phyloP scores from a whole-genome alignment of 352 stramenopile genomes.

The Globisporangium solare region DNA sequence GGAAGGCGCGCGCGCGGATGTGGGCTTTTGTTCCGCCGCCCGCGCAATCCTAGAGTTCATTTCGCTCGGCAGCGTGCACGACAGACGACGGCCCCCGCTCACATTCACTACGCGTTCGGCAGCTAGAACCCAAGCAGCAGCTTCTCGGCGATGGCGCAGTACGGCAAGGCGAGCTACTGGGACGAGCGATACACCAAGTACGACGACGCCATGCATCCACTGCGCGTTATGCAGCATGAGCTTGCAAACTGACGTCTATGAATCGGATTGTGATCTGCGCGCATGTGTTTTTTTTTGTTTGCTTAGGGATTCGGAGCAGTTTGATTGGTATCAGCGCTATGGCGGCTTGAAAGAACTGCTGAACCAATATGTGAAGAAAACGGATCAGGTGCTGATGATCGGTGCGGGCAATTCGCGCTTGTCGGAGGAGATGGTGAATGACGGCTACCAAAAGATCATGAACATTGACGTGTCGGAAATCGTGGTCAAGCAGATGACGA shows the following conservation, averaged over 20 bases:
- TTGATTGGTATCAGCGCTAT: conserved; percentile 94
- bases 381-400: conserved; percentile 90
- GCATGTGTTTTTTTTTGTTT: neutral
- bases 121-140: too few relatives aligned
- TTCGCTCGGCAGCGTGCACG: conserved; percentile 4
- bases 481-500: conserved; percentile 92
- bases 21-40: too few relatives aligned
- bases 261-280: neutral
- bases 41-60: conserved; percentile 3
- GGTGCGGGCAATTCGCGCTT: conserved; percentile 92
- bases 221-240: neutral
- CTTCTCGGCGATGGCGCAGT: conserved; percentile 73
- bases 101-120: neutral
- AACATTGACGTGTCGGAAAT: conserved; percentile 96
- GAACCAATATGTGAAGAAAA: conserved; percentile 92
- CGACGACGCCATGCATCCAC: conserved; percentile 6
- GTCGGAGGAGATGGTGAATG: conserved; percentile 95
- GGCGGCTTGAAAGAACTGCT: conserved; percentile 88
- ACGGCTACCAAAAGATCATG: conserved; percentile 92
- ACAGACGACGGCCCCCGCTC: neutral
- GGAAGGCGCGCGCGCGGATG: conserved; percentile 3
- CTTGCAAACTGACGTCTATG: neutral
- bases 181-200: conserved; percentile 94
- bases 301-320: conserved; percentile 88
- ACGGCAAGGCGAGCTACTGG: conserved; percentile 93